Evolutionary conservation across 2,329 filamentous ascomycete species (phyloP).

Genomic region (Hansfordia pulvinata): DNA sequence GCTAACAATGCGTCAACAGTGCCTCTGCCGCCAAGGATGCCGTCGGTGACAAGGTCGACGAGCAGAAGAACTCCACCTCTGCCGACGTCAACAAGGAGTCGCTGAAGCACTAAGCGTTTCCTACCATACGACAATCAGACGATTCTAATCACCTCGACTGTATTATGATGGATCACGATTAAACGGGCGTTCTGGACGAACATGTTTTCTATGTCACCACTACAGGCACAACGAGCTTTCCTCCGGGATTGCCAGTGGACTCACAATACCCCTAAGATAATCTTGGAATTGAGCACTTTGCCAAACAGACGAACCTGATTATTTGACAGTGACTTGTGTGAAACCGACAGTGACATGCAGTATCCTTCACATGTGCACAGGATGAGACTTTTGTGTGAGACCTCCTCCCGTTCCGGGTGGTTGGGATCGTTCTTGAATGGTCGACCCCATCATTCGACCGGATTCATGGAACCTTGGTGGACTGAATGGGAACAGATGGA

Average conservation of each 20-base stretch:
- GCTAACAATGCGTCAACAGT: constrained; percentile 18
- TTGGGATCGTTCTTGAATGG: too few relatives aligned
- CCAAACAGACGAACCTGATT: neutral
- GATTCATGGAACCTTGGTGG: too few relatives aligned
- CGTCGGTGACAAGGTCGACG: constrained; percentile 28
- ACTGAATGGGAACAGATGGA: too few relatives aligned
- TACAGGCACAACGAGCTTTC: too few relatives aligned
- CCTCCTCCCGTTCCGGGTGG: too few relatives aligned
- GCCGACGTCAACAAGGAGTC: constrained; percentile 21
- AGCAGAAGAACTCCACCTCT: constrained; percentile 20
- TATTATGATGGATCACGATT: constrained; percentile 11
- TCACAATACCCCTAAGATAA: constrained; percentile 1
- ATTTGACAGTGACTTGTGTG: too few relatives aligned
- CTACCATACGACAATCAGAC: constrained; percentile 1
- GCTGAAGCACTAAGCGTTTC: constrained; percentile 18
- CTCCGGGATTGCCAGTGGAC: neutral
- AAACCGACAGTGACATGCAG: too few relatives aligned
- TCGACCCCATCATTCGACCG: too few relatives aligned
- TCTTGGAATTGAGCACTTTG: constrained; percentile 1
- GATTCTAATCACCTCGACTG: constrained; percentile 5
- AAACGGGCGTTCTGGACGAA: too few relatives aligned
- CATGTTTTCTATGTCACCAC: too few relatives aligned
- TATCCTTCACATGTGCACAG: too few relatives aligned
- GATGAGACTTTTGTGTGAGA: too few relatives aligned
- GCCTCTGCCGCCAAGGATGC: constrained; percentile 35